phyloP scores from a whole-genome alignment of 352 stramenopile genomes.

The Phytopythium aichiense region DNA sequence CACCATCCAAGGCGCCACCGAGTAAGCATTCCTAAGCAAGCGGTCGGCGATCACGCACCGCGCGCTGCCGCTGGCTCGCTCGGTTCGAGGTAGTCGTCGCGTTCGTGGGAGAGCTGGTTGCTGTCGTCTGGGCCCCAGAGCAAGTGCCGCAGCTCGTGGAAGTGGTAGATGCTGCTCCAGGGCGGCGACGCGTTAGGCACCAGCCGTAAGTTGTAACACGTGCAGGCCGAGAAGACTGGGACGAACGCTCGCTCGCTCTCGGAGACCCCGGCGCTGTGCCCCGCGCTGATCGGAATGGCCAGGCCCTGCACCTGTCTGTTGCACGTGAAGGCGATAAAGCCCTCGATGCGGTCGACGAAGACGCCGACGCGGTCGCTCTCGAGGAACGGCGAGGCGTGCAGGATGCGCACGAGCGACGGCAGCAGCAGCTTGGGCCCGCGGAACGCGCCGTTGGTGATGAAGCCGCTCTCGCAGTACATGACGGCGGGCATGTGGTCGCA shows the following conservation, averaged over 20 bases:
- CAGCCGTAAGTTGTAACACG: constrained; percentile 55
- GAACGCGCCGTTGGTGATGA: constrained; percentile 69
- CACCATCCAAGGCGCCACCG: constrained; percentile 69
- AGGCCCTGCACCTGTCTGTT: constrained; percentile 40
- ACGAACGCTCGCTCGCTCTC: constrained; percentile 35
- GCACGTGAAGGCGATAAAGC: constrained; percentile 46
- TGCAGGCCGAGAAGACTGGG: constrained; percentile 54
- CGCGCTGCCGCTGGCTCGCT: background rate
- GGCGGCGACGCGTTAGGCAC: constrained; percentile 26
- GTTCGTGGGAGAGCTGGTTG: background rate
- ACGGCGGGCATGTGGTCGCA: constrained; percentile 70
- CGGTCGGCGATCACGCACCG: background rate
- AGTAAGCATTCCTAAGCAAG: constrained; percentile 28
- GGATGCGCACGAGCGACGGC: constrained; percentile 30
- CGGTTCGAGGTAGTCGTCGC: background rate
- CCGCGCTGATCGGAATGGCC: constrained; percentile 33
- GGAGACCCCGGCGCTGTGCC: constrained; percentile 30
- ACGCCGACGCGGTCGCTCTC: constrained; percentile 55
- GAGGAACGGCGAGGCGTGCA: constrained; percentile 43
- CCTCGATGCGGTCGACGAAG: constrained; percentile 48
- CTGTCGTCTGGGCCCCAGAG: background rate
- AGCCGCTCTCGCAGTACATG: constrained; percentile 67
- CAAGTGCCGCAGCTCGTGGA: constrained; percentile 12
- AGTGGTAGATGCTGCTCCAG: constrained; percentile 43
- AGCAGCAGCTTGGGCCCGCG: constrained; percentile 44